A percentile compares a stretch with the other conserved stretches of the same genome.
Evolutionary conservation across 768 basidiomycete genomes (phyloP).

Genomic region (Lactifluus volemus): DNA sequence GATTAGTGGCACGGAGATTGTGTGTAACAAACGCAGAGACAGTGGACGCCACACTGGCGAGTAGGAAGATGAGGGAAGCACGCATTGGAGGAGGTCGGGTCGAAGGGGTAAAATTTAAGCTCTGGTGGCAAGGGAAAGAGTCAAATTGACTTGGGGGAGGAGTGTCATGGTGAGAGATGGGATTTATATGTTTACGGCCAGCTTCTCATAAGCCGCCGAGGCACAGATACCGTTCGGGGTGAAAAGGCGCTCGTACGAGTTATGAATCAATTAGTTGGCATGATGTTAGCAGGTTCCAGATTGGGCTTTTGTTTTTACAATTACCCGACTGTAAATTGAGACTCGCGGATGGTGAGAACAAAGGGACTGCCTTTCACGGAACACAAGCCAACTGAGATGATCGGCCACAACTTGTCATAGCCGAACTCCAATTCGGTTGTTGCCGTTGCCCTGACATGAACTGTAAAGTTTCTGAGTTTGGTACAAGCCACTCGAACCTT

Average conservation of each 20-base stretch:
- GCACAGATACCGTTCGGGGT: no score
- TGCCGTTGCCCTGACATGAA: conserved; percentile 25
- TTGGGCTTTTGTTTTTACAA: neutral
- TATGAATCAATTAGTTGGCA: no score
- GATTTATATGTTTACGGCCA: conserved; percentile 10
- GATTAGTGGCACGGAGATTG: conserved; percentile 13
- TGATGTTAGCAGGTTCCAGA: neutral
- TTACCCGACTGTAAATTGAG: neutral
- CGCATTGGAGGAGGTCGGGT: conserved; percentile 37
- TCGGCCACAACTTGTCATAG: neutral
- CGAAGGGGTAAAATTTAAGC: conserved; percentile 3
- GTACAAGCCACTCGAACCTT: conserved; percentile 51
- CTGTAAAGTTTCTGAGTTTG: conserved; percentile 26
- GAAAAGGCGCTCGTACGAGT: no score
- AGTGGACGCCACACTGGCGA: conserved; percentile 35
- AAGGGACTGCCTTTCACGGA: conserved; percentile 25
- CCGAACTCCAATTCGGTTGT: neutral
- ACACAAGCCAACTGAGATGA: conserved; percentile 11
- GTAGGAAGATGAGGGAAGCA: conserved; percentile 33
- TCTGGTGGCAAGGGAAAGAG: neutral
- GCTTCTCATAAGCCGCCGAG: neutral
- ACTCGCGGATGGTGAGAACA: conserved; percentile 11
- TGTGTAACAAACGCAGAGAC: conserved; percentile 19
- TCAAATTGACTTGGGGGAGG: neutral
- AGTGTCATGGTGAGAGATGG: neutral